Percentiles rank a stretch among this genome's conserved stretches.
phyloP scores from a whole-genome alignment of 1,284 basidiomycete genomes.

The Austroboletus niveus region DNA sequence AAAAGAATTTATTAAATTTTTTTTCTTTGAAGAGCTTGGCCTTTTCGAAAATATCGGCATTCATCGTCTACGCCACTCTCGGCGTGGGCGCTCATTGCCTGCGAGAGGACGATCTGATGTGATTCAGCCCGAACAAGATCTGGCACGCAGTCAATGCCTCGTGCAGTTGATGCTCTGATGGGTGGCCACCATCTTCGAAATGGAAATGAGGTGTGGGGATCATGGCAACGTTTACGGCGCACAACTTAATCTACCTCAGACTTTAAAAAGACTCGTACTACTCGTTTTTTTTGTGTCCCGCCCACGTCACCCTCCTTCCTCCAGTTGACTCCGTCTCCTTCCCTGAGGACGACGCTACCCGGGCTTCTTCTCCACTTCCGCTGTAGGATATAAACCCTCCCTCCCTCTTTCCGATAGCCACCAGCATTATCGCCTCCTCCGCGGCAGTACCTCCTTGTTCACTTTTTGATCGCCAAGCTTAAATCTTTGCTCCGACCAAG shows the following conservation, averaged over 20 bases:
- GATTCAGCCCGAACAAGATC: constrained; percentile 2
- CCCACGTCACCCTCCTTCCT: not conserved
- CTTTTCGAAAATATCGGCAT: not conserved
- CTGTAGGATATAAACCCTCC: not conserved
- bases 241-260: constrained; percentile 6
- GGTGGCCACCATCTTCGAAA: constrained; percentile 17
- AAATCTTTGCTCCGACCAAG: not conserved
- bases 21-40: not conserved
- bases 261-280: constrained; percentile 11
- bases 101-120: not conserved
- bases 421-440: not conserved
- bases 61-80: not conserved
- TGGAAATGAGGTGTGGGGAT: constrained; percentile 20
- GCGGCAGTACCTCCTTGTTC: not conserved
- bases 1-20: not conserved
- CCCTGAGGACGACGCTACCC: not conserved
- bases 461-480: not conserved
- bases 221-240: constrained; percentile 16
- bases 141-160: constrained; percentile 20
- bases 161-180: constrained; percentile 14
- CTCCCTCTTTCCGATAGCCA: not conserved
- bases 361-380: not conserved
- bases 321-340: not conserved
- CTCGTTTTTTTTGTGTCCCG: not conserved
- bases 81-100: not conserved